Base-by-base conservation (phyloP, 192 early-diverging fungal species). In the Coemansia sp. region DNA sequence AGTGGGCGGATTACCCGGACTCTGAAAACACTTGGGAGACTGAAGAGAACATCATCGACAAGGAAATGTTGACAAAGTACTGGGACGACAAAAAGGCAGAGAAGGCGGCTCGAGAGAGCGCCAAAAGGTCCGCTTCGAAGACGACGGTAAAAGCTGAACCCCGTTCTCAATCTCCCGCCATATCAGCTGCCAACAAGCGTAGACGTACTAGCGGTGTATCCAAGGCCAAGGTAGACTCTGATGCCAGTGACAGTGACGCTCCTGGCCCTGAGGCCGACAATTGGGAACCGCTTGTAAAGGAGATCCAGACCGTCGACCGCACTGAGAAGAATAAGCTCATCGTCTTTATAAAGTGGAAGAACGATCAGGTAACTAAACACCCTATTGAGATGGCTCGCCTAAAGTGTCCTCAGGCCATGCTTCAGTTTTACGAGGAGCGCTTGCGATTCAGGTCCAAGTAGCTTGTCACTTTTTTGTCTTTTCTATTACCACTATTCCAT, bases 11-110 rank as follows among this genome's bases (percentile, higher is more conserved):
- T 0, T 89, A 83, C 20, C 63, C 68, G 2, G 69, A 76, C 27
- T 70, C 67, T 1, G 76, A 84, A 15, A 86, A 87, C 76, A 88
- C 88, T 0, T 89, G 88, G 88, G 88, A 89, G 43, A 68, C 61
- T 6, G 80, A 88, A 47, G 82, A 87, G 13, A 86, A 89, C 66
- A 69, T 89, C 20, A 31, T 76, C 18, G 80, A 81, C 62, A 67
- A 71, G 52, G 60, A 66, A 4, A 73, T 82, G 15, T 58, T 82
- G 43, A 68, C 70, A 40, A 66, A 69, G 36, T 82, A 77, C 72
- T 82, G 80, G 80, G 68, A 49, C n/a, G 64, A 39, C 31, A 63
- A 63, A 15, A 68, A 65, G 3, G 33, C 22, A 7, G 57, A 74
- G 41, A 70, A 66, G 46, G 55, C 49, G 13, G 47, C 66, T 4